These are phyloP conservation scores for Chlamydomonas reinhardtii DNA, from an alignment of 163 green algal species.

Conservation along the genomic window DNA sequence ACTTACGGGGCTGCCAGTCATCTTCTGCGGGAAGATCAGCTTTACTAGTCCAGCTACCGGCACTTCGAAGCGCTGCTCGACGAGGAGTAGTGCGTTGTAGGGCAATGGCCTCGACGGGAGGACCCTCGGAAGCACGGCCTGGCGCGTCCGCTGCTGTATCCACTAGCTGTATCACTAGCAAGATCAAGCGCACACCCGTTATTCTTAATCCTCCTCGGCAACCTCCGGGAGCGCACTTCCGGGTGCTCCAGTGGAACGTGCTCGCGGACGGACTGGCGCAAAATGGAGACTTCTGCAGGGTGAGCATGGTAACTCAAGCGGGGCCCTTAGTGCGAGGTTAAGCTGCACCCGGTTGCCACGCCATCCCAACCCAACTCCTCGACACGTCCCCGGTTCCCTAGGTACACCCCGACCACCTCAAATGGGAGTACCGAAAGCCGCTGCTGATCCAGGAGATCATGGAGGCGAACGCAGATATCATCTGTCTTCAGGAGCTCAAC, in stretches of 20 bases:
- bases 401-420: slow-evolving; percentile 43
- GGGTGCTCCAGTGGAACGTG: slow-evolving; percentile 80
- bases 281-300: slow-evolving; percentile 80
- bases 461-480: slow-evolving; percentile 73
- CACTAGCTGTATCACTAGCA: neutral
- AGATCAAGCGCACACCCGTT: slow-evolving; percentile 40
- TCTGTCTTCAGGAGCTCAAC: slow-evolving; percentile 86
- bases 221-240: slow-evolving; percentile 45
- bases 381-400: no score
- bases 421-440: slow-evolving; percentile 69
- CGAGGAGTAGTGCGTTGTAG: neutral
- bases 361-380: no score
- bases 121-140: no score
- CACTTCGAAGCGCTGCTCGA: no score
- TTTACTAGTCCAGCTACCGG: neutral
- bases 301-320: slow-evolving; percentile 15
- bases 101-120: neutral
- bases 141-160: neutral
- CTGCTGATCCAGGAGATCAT: slow-evolving; percentile 74
- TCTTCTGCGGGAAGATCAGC: neutral
- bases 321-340: neutral
- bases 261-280: slow-evolving; percentile 87
- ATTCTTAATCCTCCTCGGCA: slow-evolving; percentile 12
- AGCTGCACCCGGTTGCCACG: neutral
- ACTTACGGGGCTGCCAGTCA: neutral